phyloP scores from a whole-genome alignment of 2,329 filamentous ascomycete species.

The Xylariaceae sp. region DNA sequence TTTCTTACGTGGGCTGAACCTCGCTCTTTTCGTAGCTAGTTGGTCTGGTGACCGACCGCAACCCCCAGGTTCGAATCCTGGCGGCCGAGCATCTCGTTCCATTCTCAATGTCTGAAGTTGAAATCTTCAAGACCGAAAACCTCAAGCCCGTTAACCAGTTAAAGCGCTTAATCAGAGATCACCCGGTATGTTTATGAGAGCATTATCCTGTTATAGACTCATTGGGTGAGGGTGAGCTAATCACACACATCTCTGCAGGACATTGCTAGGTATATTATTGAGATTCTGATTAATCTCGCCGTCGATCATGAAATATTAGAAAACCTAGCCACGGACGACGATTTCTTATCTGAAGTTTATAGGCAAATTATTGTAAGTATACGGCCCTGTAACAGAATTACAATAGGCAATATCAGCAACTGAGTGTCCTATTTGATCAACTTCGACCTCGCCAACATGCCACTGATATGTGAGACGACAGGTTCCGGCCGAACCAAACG shows the following conservation, averaged over 20 bases:
- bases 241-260: conserved; percentile 45
- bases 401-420: too few species aligned
- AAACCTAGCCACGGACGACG: conserved; percentile 69
- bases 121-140: conserved; percentile 78
- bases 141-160: conserved; percentile 78
- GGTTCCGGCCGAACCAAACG: conserved; percentile 72
- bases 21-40: conserved; percentile 62
- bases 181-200: conserved; percentile 58
- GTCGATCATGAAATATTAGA: conserved; percentile 72
- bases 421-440: background rate
- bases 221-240: background rate
- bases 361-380: conserved; percentile 66
- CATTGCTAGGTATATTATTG: conserved; percentile 90
- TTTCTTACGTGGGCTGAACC: conserved; percentile 5
- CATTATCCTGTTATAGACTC: background rate
- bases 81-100: conserved; percentile 84
- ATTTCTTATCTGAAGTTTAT: conserved; percentile 72
- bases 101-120: conserved; percentile 68
- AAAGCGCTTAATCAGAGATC: conserved; percentile 81
- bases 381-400: background rate
- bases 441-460: background rate
- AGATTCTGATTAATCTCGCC: conserved; percentile 82
- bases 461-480: conserved; percentile 33
- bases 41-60: conserved; percentile 88
- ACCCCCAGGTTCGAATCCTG: conserved; percentile 82